phyloP scores from a whole-genome alignment of 2,329 filamentous ascomycete genomes.

The Eurotiales sp. region DNA sequence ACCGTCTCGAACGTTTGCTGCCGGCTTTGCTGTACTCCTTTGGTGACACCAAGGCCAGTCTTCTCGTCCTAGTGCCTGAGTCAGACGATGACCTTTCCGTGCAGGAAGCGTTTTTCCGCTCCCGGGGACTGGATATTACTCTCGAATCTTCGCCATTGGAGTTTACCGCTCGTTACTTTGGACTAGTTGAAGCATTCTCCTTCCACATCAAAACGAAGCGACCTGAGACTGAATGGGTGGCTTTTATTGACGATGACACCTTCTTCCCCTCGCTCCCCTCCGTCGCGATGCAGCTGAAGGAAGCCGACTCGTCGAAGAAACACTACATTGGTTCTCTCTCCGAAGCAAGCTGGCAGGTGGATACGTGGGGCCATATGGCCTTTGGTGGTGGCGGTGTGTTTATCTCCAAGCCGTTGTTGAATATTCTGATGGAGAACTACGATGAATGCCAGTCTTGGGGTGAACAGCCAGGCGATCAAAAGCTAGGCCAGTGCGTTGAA shows the following conservation, averaged over 20 bases:
- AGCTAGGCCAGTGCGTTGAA: slow-evolving; percentile 42
- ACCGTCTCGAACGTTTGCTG: slow-evolving; percentile 38
- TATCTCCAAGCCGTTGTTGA: slow-evolving; percentile 38
- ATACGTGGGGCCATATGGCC: slow-evolving; percentile 41
- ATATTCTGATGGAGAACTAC: slow-evolving; percentile 35
- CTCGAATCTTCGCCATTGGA: slow-evolving; percentile 38
- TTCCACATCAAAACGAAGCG: slow-evolving; percentile 36
- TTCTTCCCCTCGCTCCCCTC: slow-evolving; percentile 40
- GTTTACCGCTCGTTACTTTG: slow-evolving; percentile 43
- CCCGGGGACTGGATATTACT: slow-evolving; percentile 39
- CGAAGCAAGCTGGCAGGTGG: slow-evolving; percentile 42
- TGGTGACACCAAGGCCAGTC: slow-evolving; percentile 37
- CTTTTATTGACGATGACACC: slow-evolving; percentile 44
- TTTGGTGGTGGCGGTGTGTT: slow-evolving; percentile 45
- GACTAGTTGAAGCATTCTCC: slow-evolving; percentile 38
- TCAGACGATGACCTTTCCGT: slow-evolving; percentile 36
- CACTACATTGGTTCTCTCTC: slow-evolving; percentile 43
- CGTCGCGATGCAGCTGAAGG: slow-evolving; percentile 34
- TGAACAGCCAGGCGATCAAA: slow-evolving; percentile 43
- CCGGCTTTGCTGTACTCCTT: slow-evolving; percentile 42
- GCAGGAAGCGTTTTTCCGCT: slow-evolving; percentile 41
- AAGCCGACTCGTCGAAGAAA: slow-evolving; percentile 37
- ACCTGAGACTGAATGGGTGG: slow-evolving; percentile 40
- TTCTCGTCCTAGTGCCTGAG: slow-evolving; percentile 40
- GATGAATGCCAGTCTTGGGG: slow-evolving; percentile 42